Base-by-base conservation (phyloP, 1,284 basidiomycete species). In the Meira nashicola region DNA sequence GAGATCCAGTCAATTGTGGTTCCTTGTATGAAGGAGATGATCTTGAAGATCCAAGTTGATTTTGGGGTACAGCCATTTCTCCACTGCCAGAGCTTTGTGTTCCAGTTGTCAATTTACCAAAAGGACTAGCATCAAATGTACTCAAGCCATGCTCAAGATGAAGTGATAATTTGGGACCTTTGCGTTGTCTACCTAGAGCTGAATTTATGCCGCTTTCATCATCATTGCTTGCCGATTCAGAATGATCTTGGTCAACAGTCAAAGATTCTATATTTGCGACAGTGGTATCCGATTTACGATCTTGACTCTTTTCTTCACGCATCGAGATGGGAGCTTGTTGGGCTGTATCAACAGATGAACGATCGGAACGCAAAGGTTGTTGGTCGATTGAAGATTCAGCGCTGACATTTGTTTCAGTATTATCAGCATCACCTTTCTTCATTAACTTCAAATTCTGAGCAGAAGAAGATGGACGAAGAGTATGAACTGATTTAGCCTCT, bases 131-230 rank as follows among this genome's bases (percentile, higher is more conserved):
- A 43, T 68, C 65, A 43, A 72, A 74, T 1, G 70, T 54, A 58
- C 68, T 71, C 57, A 68, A 58, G 39, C 69, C 69, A 43, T 67
- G 67, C n/a, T 74, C 71, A 37, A 74, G 63, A 44, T 72, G 64
- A 23, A 74, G 63, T 43, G 71, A 72, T 14, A 74, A 58, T 17
- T 67, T 59, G 21, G 64, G 67, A 38, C 68, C 66, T 37, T 67
- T 66, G n/a, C 70, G 63, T 14, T 59, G 61, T 37, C 51, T 48
- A 12, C 53, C 14, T 5, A 1, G 37, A 10, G 23, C 23, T 43
- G 54, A 43, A 51, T 58, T 33, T 38, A 64, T 65, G n/a, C 64
- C 64, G 33, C 54, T 47, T 21, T 44, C 37, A 25, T 44, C 43
- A 17, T 17, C 23, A 25, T 17, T 44, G 43, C 17, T 25, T 9